These are phyloP conservation scores for Fusarium oligoseptatum DNA, from an alignment of 2,329 filamentous ascomycete species.

Conservation along the genomic window DNA sequence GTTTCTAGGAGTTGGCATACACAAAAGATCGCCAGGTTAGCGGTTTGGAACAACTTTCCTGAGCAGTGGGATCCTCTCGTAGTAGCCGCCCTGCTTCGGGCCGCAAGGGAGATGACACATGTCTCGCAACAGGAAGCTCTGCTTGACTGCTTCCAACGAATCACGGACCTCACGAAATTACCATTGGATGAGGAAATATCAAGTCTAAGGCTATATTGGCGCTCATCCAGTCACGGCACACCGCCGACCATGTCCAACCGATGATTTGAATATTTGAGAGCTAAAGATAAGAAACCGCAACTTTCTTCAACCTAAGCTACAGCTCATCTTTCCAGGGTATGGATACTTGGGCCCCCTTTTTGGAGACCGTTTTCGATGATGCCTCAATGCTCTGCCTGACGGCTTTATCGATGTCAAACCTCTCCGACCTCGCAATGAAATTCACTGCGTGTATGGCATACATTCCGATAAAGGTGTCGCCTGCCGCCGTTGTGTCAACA, in stretches of 20 bases:
- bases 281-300: background rate
- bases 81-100: conserved; percentile 43
- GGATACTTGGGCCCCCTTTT: conserved; percentile 58
- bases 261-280: background rate
- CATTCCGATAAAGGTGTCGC: conserved; percentile 80
- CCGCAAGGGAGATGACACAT: conserved; percentile 46
- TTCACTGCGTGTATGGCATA: conserved; percentile 65
- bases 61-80: conserved; percentile 52
- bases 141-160: background rate
- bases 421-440: background rate
- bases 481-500: conserved; percentile 80
- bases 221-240: background rate
- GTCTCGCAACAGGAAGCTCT: conserved; percentile 40
- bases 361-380: conserved; percentile 45
- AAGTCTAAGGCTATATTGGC: background rate
- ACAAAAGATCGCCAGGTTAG: conserved; percentile 48
- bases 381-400: conserved; percentile 4
- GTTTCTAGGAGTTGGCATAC: conserved; percentile 45
- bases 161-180: background rate
- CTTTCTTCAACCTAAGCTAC: background rate
- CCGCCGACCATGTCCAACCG: background rate
- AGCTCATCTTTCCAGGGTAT: conserved; percentile 11
- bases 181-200: background rate
- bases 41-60: conserved; percentile 46
- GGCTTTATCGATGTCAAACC: conserved; percentile 7